Evolutionary conservation across 805 yeast genomes (phyloP).

Genomic region (Candida qinlingensis): DNA sequence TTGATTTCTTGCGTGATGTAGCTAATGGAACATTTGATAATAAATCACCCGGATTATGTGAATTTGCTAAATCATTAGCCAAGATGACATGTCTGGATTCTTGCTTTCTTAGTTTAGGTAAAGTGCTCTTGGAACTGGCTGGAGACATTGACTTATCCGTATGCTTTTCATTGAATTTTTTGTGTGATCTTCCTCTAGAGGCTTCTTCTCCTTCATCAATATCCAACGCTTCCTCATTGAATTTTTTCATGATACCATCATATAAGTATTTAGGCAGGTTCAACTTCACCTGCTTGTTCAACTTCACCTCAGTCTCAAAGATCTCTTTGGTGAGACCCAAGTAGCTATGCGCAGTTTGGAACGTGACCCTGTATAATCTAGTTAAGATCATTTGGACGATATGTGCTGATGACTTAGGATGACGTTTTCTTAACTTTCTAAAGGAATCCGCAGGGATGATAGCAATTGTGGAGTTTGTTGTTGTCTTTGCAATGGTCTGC

Average conservation of each 20-base stretch:
- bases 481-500: constrained; percentile 66
- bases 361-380: constrained; percentile 82
- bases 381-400: constrained; percentile 90
- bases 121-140: neutral
- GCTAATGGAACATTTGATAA: constrained; percentile 75
- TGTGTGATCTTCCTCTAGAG: neutral
- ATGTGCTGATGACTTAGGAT: constrained; percentile 88
- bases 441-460: constrained; percentile 87
- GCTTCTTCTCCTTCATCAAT: neutral
- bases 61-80: constrained; percentile 39
- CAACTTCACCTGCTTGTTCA: constrained; percentile 45
- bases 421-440: constrained; percentile 59
- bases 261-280: constrained; percentile 62
- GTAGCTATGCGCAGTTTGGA: constrained; percentile 84
- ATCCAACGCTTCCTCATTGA: constrained; percentile 20
- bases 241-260: constrained; percentile 47
- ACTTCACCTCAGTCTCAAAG: constrained; percentile 62
- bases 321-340: constrained; percentile 81
- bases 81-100: constrained; percentile 46
- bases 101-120: constrained; percentile 6
- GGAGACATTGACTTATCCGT: constrained; percentile 3
- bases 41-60: constrained; percentile 79
- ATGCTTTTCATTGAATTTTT: neutral
- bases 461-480: constrained; percentile 75
- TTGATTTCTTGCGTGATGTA: constrained; percentile 3